Base-by-base conservation (phyloP, 768 basidiomycete species). In the Gloeostereum incarnatum region DNA sequence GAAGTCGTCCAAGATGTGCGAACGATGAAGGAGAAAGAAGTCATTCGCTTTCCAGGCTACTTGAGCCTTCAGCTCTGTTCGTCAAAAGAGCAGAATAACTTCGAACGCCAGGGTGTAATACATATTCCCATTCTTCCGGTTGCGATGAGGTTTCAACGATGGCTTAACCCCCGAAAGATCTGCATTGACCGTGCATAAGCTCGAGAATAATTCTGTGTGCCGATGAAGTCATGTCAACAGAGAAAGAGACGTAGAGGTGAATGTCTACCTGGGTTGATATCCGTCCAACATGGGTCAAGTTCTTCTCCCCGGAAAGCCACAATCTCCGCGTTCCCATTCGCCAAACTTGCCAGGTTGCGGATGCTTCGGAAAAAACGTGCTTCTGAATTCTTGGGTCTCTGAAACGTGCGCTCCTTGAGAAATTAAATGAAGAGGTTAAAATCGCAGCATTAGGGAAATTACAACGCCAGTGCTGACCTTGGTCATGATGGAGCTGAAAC, bases 391-490 rank as follows among this genome's bases (percentile, higher is more conserved):
- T 43, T 67, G 60, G 27, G 59, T 52, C 40, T 70, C 70, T 5
- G 57, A 59, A 0, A 72, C 68, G 33, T 57, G 63, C 4, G 62
- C 66, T 10, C 66, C 67, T 69, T 72, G 25, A n/a, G n/a, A n/a
- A n/a, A n/a, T n/a, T 20, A 38, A 36, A n/a, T 18, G 35, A 43
- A n/a, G 32, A 17, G 29, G 23, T 19, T 25, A 11, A 10, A 22
- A n/a, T 23, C 26, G 7, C 8, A 20, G 17, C n/a, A 2, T n/a
- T 6, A 18, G 21, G n/a, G 6, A 9, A 4, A 11, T 25, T 4
- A 14, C 13, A 18, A 16, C n/a, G n/a, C n/a, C n/a, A n/a, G n/a
- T 22, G 25, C 46, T 31, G 29, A 72, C 71, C 55, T 55, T 68
- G 2, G 55, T 57, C 11, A 73, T 43, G 40, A 73, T 69, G 1